These are phyloP conservation scores for Leccinum uliginosum DNA, from an alignment of 768 basidiomycete species.

Conservation along the genomic window DNA sequence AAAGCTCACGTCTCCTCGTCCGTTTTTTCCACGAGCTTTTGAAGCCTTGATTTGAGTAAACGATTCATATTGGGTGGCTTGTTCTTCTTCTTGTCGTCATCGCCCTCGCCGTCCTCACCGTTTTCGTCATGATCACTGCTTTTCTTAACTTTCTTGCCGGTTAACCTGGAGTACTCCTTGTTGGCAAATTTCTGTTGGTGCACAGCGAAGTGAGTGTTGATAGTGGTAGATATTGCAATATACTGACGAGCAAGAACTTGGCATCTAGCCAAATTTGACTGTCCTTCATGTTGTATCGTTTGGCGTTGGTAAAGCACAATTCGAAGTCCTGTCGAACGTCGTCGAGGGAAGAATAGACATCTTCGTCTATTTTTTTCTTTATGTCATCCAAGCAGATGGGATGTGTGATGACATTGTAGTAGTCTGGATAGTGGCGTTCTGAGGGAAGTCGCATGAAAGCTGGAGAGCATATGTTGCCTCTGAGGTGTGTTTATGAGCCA, in stretches of 20 bases:
- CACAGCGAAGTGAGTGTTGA: neutral
- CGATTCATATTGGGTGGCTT: constrained; percentile 63
- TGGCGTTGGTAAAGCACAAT: constrained; percentile 75
- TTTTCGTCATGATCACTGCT: constrained; percentile 36
- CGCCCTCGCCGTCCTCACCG: constrained; percentile 42
- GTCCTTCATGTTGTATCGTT: constrained; percentile 76
- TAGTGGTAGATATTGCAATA: neutral
- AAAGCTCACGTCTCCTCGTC: constrained; percentile 57
- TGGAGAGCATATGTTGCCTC: constrained; percentile 58
- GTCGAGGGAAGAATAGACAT: constrained; percentile 57
- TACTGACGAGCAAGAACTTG: constrained; percentile 71
- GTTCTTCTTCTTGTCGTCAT: constrained; percentile 42
- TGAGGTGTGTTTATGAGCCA: constrained; percentile 34
- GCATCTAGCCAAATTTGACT: constrained; percentile 80
- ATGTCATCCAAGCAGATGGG: constrained; percentile 90
- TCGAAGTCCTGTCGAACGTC: constrained; percentile 71
- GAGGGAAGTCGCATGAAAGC: constrained; percentile 69
- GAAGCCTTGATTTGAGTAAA: constrained; percentile 61
- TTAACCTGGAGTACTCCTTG: constrained; percentile 44
- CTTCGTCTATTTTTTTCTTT: constrained; percentile 66
- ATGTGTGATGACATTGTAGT: constrained; percentile 72
- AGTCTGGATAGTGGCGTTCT: constrained; percentile 78
- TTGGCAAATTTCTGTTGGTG: constrained; percentile 41
- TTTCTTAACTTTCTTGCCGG: constrained; percentile 39
- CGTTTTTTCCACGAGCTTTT: constrained; percentile 69